Evolutionary conservation across 2,329 filamentous ascomycete genomes (phyloP), one percentile per base, ranked within the genome.

Genomic region (Proliferodiscus dingleyae): DNA sequence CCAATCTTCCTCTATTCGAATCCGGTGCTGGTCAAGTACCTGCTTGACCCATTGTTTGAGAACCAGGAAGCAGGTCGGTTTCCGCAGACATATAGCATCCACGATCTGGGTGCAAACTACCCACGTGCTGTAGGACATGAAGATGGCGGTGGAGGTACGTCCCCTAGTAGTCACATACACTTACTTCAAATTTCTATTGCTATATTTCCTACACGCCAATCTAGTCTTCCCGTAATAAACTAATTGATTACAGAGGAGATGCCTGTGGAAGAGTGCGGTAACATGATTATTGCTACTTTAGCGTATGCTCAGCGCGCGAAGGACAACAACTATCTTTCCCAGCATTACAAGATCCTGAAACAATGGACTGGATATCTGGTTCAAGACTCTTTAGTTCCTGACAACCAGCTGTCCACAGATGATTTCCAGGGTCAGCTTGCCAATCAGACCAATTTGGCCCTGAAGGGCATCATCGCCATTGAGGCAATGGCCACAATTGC

Each of bases 1-100:
- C 87, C 88, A 0, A 84, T 93, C 65, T 83, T 93, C 66, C 74
- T 91, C 51, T 95, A 93, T 62, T 80, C 85, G 2, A 91, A 93
- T 64, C 79, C 81, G 0, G 66, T 73, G 1, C 63, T 83, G 3
- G 65, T 85, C 37, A 75, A 73, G 51, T 72, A 81, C 38, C 53
- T 81, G 11, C 66, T 87, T 4, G 77, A 83, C 32, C 83, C 83
- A 2, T 67, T 84, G 1, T 81, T 77, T 52, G 77, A 85, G 57
- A 83, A 85, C 57, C 81, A 85, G 57, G 80, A 84, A 60, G 74
- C 74, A 43, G 79, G 80, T 0, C 72, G 78, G 43, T 87, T 85
- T 49, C 82, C 83, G 6, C 83, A 87, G 56, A 71, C 68, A n/a
- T 87, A 81, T 59, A 80, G 82, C 11, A 80, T 86, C 65, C 85